Percentiles rank a stretch among this genome's conserved stretches.
Evolutionary conservation across 2,329 filamentous ascomycete genomes (phyloP).

Genomic region (Botryotinia globosa): DNA sequence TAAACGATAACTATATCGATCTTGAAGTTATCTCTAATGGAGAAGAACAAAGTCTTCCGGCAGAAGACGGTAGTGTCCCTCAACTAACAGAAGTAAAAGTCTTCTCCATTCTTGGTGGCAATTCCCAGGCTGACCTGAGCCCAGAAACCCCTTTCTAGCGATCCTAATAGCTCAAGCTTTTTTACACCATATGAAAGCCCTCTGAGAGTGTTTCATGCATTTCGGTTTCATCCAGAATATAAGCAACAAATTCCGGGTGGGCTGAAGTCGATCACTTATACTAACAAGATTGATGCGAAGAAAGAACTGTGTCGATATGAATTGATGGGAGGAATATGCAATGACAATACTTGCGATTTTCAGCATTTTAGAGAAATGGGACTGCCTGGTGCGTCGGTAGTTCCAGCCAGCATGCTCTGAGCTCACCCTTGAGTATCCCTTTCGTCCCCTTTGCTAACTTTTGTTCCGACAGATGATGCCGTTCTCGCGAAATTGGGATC

Average conservation of each 20-base stretch:
- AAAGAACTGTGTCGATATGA: conserved; percentile 76
- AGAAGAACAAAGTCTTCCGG: conserved; percentile 22
- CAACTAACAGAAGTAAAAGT: conserved; percentile 33
- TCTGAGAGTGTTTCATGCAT: conserved; percentile 78
- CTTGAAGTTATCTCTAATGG: conserved; percentile 24
- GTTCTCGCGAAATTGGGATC: conserved; percentile 70
- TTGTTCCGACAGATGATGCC: conserved; percentile 58
- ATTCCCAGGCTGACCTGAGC: conserved; percentile 28
- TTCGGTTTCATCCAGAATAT: conserved; percentile 83
- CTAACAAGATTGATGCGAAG: conserved; percentile 78
- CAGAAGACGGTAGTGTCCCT: conserved; percentile 23
- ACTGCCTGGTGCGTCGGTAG: conserved; percentile 67
- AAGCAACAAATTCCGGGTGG: conserved; percentile 67
- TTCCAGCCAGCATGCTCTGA: conserved; percentile 29
- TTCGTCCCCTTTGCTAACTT: conserved; percentile 43
- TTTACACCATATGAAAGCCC: conserved; percentile 75
- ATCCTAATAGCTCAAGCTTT: conserved; percentile 20
- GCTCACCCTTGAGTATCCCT: conserved; percentile 30
- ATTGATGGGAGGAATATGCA: conserved; percentile 66
- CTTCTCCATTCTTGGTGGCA: conserved; percentile 22
- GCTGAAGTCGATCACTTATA: conserved; percentile 88
- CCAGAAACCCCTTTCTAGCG: conserved; percentile 24
- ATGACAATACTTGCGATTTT: conserved; percentile 67
- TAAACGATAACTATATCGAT: conserved; percentile 24
- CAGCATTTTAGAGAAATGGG: conserved; percentile 78